Evolutionary conservation across 495 filamentous ascomycete genomes (phyloP), one percentile per base, ranked within the genome.

Genomic region (Penicillium lividum): DNA sequence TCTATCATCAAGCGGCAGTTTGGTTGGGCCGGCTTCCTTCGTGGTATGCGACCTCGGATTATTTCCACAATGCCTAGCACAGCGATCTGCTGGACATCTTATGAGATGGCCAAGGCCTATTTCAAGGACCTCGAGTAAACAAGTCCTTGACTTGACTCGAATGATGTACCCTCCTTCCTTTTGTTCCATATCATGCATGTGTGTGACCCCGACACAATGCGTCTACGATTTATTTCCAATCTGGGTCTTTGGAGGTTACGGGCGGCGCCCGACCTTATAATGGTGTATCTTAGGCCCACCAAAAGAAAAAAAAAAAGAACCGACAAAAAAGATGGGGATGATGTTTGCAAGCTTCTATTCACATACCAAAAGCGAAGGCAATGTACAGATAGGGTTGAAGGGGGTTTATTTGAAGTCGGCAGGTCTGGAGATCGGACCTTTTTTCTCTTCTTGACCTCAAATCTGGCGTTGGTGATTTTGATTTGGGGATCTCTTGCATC

Each of bases 51-150:
- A 63, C 95, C 94, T 51, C 82, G 94, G 55, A 90, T 99, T 36
- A 85, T 99, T 59, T 96, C 93, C 3, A 95, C 94, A 9, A 97
- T 97, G 91, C 94, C 94, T 25, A 96, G 92, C 73, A 98, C 94
- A 34, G 94, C 94, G 5, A 99, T 99, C 66, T 99, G 94, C 80
- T 99, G 94, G 86, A 86, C 85, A 46, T 88, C 86, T 10, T 91
- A 91, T 62, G 88, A 91, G 73, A 84, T 91, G 78, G 88, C 88
- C 38, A 91, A 91, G 76, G 83, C 85, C 18, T 88, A 87, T 68
- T 88, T 88, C 76, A 86, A 87, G 67, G 60, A 75, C 57, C 74
- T 58, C 27, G 64, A 68, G 40, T 63, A 62, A 63, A 67, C 62
- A 69, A 56, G 56, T 53, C 38, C 36, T 2, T 7, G 31, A 16